These are phyloP conservation scores for Apiotrichum sp. DNA, from an alignment of 1,284 basidiomycete genomes.

Conservation along the genomic window DNA sequence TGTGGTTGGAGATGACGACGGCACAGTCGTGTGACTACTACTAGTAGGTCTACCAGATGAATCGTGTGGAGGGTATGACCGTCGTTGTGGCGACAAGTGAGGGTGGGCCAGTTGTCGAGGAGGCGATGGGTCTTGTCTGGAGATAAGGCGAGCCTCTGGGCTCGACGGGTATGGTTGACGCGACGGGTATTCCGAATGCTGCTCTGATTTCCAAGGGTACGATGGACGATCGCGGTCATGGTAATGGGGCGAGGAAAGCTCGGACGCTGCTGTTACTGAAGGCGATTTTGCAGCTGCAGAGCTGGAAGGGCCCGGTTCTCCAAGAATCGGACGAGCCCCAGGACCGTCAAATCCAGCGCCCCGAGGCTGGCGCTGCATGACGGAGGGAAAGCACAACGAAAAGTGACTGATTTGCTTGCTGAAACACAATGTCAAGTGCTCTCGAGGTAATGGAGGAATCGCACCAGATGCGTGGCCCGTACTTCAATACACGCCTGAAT, in stretches of 20 bases:
- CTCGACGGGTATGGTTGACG: background rate
- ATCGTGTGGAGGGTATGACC: background rate
- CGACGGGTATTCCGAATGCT: background rate
- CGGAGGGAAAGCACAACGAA: background rate
- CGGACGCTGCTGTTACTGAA: background rate
- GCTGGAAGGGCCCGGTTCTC: conserved; percentile 12
- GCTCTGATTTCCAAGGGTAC: background rate
- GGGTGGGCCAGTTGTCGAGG: background rate
- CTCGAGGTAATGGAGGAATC: too few species aligned
- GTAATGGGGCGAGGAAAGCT: background rate
- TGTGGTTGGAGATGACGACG: background rate
- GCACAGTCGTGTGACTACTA: too few species aligned
- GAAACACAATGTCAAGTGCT: background rate
- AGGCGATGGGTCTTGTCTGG: background rate
- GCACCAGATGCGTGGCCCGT: too few species aligned
- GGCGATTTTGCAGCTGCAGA: background rate
- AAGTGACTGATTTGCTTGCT: too few species aligned
- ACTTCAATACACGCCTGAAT: background rate
- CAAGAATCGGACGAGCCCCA: conserved; percentile 21
- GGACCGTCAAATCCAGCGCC: conserved; percentile 21
- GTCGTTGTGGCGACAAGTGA: background rate
- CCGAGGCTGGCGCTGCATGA: conserved; percentile 4
- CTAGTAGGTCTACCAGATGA: background rate
- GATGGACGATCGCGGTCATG: background rate
- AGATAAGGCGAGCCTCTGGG: background rate